These are phyloP conservation scores for Eutypa lata DNA, from an alignment of 2,329 filamentous ascomycete genomes.

Conservation along the genomic window DNA sequence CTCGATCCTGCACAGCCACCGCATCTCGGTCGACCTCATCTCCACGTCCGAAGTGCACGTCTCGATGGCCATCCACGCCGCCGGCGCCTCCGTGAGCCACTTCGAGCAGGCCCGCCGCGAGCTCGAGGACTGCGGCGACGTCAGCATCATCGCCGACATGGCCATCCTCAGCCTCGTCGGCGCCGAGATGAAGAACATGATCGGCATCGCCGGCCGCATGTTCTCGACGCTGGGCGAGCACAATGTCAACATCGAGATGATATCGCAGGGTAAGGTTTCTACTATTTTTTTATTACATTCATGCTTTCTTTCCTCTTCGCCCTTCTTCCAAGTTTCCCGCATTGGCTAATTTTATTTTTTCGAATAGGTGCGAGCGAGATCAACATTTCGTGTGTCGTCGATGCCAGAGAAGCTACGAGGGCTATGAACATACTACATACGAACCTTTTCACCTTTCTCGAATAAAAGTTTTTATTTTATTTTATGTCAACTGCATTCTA, in stretches of 20 bases:
- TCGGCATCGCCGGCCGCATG: conserved; percentile 89
- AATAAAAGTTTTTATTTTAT: conserved; percentile 44
- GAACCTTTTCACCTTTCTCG: conserved; percentile 92
- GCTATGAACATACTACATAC: conserved; percentile 97
- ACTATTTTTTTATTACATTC: background rate
- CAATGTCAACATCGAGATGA: conserved; percentile 98
- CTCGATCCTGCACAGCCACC: conserved; percentile 80
- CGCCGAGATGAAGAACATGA: conserved; percentile 96
- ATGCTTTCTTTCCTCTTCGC: background rate
- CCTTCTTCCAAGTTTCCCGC: background rate
- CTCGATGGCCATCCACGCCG: conserved; percentile 90
- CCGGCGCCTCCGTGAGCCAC: conserved; percentile 59
- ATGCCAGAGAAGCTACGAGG: conserved; percentile 82
- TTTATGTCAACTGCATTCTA: background rate
- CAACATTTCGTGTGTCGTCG: conserved; percentile 97
- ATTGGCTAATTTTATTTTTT: conserved; percentile 11
- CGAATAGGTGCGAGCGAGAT: conserved; percentile 87
- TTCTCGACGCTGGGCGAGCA: conserved; percentile 92
- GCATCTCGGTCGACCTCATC: conserved; percentile 91
- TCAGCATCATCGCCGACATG: conserved; percentile 89
- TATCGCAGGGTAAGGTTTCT: conserved; percentile 75
- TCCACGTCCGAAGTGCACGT: conserved; percentile 96
- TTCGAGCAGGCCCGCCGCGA: conserved; percentile 68
- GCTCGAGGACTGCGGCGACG: conserved; percentile 77
- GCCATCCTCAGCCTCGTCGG: conserved; percentile 93